phyloP scores from a whole-genome alignment of 345 rosid genomes.

The Kandelia obovata region DNA sequence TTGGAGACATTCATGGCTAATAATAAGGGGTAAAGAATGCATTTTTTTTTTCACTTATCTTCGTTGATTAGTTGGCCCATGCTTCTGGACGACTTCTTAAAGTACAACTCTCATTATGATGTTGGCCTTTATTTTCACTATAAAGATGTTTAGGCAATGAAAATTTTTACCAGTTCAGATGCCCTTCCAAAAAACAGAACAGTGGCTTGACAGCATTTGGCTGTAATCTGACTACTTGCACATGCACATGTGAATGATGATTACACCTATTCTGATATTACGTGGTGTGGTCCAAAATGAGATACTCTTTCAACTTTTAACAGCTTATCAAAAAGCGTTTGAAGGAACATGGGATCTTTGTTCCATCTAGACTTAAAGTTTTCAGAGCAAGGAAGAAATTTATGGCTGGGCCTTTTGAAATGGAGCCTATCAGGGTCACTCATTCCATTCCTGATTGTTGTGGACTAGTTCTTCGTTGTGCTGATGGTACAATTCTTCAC shows the following conservation, averaged over 20 bases:
- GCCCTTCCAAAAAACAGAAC: background rate
- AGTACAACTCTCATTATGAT: too few relatives aligned
- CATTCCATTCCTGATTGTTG: constrained; percentile 99
- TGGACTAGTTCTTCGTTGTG: constrained; percentile 90
- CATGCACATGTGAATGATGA: background rate
- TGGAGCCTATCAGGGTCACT: constrained; percentile 92
- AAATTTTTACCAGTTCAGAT: too few relatives aligned
- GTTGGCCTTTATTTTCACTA: too few relatives aligned
- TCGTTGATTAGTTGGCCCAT: too few relatives aligned
- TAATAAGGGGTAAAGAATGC: background rate
- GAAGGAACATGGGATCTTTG: constrained; percentile 92
- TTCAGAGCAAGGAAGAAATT: constrained; percentile 68
- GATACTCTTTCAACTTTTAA: constrained; percentile 13
- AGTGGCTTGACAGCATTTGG: background rate
- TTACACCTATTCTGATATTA: background rate
- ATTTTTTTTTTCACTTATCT: background rate
- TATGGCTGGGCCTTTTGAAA: constrained; percentile 93
- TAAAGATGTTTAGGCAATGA: too few relatives aligned
- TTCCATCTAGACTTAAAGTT: constrained; percentile 81
- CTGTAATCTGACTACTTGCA: background rate
- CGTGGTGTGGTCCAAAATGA: background rate
- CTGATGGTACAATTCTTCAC: constrained; percentile 97
- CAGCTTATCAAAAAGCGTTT: constrained; percentile 92
- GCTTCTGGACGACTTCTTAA: too few relatives aligned
- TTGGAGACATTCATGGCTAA: background rate